Conservation (phyloP, 306 rosid genomes). For the Ormosia emarginata region DNA sequence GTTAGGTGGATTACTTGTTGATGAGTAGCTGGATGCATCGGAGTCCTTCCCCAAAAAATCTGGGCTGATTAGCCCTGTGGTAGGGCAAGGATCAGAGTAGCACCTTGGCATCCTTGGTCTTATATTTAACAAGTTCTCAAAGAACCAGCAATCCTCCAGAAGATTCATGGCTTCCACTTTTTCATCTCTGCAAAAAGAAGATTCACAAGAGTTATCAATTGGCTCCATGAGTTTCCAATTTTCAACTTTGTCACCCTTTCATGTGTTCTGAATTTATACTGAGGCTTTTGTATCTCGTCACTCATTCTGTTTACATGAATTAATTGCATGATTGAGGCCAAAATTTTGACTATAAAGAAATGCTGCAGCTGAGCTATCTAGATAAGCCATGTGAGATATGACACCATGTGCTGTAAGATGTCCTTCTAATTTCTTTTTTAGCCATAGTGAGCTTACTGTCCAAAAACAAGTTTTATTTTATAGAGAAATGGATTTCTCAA, state of each 20-base stretch:
- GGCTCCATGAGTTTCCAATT: slow-evolving; percentile 50
- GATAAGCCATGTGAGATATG: slow-evolving; percentile 50
- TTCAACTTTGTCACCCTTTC: slow-evolving; percentile 21
- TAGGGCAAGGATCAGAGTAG: slow-evolving; percentile 63
- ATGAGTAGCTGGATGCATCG: not conserved
- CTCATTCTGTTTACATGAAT: not conserved
- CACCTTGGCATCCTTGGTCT: slow-evolving; percentile 55
- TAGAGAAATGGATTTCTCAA: not conserved
- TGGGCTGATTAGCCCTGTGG: slow-evolving; percentile 19
- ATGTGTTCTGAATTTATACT: slow-evolving; percentile 10
- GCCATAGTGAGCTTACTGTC: slow-evolving; percentile 14
- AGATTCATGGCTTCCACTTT: slow-evolving; percentile 59
- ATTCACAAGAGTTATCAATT: slow-evolving; percentile 36
- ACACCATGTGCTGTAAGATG: slow-evolving; percentile 37
- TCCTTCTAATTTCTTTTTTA: not conserved
- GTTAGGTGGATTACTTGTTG: slow-evolving; percentile 11
- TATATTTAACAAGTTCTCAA: slow-evolving; percentile 53
- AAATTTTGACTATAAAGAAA: slow-evolving; percentile 11
- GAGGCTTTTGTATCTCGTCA: not conserved
- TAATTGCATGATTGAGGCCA: not conserved
- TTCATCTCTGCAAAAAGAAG: slow-evolving; percentile 41
- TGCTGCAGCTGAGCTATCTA: slow-evolving; percentile 20
- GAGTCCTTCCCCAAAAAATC: slow-evolving; percentile 32
- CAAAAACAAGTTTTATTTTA: slow-evolving; percentile 23
- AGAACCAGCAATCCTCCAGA: slow-evolving; percentile 81